These are phyloP conservation scores for Zoysia japonica DNA, from an alignment of 176 grass and related monocot species.

Conservation along the genomic window DNA sequence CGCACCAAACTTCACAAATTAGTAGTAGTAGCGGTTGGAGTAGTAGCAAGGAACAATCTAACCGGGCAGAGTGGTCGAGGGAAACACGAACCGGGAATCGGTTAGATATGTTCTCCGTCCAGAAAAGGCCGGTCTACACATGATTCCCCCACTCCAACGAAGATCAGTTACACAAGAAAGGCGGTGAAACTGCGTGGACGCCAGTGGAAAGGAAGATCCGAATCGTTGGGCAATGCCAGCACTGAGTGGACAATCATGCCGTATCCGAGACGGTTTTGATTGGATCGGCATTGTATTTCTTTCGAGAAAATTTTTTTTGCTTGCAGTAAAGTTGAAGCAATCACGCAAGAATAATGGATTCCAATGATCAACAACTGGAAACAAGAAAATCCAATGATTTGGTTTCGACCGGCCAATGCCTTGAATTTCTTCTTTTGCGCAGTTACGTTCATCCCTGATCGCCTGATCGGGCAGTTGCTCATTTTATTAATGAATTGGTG, in stretches of 20 bases:
- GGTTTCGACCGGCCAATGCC: background rate
- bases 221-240: conserved; percentile 3
- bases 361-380: background rate
- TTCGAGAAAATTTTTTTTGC: background rate
- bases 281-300: background rate
- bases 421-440: background rate
- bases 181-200: conserved; percentile 24
- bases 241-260: background rate
- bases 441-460: too few relatives aligned
- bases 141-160: conserved; percentile 38
- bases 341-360: conserved; percentile 11
- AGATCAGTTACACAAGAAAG: conserved; percentile 13
- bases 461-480: too few relatives aligned
- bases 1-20: conserved; percentile 25
- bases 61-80: background rate
- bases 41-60: background rate
- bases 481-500: too few relatives aligned
- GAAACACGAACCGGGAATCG: background rate
- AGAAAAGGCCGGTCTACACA: background rate
- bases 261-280: conserved; percentile 5
- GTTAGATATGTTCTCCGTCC: background rate
- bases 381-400: conserved; percentile 27
- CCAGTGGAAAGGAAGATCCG: conserved; percentile 13
- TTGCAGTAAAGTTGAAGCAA: conserved; percentile 27
- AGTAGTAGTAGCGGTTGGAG: background rate